Percentiles rank a stretch among this genome's conserved stretches.
phyloP scores from a whole-genome alignment of 106 monocot species.

The Gastrodia elata region DNA sequence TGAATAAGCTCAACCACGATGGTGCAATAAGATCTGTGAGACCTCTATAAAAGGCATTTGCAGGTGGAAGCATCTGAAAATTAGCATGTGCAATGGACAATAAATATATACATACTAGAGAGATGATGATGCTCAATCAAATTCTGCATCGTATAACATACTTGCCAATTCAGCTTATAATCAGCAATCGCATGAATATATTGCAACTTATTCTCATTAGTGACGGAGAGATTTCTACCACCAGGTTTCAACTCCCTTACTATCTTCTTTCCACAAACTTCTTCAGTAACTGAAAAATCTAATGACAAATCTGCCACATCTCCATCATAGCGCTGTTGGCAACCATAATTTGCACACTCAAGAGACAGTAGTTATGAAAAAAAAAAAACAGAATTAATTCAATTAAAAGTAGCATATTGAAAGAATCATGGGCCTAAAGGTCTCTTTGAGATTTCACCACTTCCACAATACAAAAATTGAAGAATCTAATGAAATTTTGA shows the following conservation, averaged over 20 bases:
- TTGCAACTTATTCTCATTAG: constrained; percentile 87
- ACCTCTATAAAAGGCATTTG: constrained; percentile 95
- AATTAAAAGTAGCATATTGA: neutral
- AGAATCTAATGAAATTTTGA: neutral
- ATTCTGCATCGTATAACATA: constrained; percentile 15
- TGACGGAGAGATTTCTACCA: constrained; percentile 61
- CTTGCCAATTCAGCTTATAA: constrained; percentile 88
- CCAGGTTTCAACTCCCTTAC: constrained; percentile 72
- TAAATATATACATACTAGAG: neutral
- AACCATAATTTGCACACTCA: neutral
- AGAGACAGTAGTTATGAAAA: neutral
- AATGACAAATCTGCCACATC: constrained; percentile 68
- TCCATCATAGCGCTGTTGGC: constrained; percentile 70
- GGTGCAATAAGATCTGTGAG: constrained; percentile 84
- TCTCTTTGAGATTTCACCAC: neutral
- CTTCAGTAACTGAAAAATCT: constrained; percentile 94
- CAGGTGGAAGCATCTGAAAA: constrained; percentile 81
- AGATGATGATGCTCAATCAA: neutral
- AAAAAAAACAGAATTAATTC: constrained; percentile 3
- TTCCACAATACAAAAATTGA: neutral
- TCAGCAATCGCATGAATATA: constrained; percentile 92
- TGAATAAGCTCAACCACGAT: constrained; percentile 88
- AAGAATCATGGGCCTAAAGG: neutral
- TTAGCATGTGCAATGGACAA: constrained; percentile 2
- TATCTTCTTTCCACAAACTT: constrained; percentile 47